phyloP scores from a whole-genome alignment of 2,329 filamentous ascomycete species.

The Hypoxylon rubiginosum region DNA sequence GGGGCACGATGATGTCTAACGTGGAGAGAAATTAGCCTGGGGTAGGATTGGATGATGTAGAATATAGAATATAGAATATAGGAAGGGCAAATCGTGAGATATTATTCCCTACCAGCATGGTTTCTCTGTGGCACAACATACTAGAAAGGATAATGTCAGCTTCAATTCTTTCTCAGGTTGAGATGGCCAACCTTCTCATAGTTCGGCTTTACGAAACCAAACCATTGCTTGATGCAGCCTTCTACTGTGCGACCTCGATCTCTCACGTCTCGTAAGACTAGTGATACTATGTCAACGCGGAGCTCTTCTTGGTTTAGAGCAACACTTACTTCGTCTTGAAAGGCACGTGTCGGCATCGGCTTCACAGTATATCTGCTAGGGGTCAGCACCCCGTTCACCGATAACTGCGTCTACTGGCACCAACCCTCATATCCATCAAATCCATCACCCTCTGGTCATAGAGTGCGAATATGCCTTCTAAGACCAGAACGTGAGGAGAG shows the following conservation, averaged over 20 bases:
- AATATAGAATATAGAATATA: neutral
- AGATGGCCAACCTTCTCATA: constrained; percentile 75
- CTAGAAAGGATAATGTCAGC: constrained; percentile 52
- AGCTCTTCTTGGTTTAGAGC: constrained; percentile 23
- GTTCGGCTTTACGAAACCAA: constrained; percentile 94
- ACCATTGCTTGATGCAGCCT: constrained; percentile 98
- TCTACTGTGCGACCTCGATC: constrained; percentile 93
- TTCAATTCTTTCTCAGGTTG: neutral
- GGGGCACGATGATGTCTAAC: constrained; percentile 89
- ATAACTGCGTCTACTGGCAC: constrained; percentile 30
- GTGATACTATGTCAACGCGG: constrained; percentile 29
- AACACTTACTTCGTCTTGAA: constrained; percentile 80
- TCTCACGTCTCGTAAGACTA: constrained; percentile 87
- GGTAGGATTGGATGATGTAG: constrained; percentile 29
- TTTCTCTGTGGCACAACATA: constrained; percentile 93
- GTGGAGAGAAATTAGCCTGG: constrained; percentile 12
- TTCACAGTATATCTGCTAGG: constrained; percentile 87
- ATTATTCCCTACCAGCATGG: constrained; percentile 73
- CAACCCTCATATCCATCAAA: constrained; percentile 88
- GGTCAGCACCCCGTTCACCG: constrained; percentile 27
- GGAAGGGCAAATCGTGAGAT: constrained; percentile 12
- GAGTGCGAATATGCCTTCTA: constrained; percentile 96
- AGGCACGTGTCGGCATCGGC: constrained; percentile 95
- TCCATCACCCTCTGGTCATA: constrained; percentile 89
- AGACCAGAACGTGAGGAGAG: constrained; percentile 92